Evolutionary conservation across 306 rosid species (phyloP).

Genomic region (Vicia villosa): DNA sequence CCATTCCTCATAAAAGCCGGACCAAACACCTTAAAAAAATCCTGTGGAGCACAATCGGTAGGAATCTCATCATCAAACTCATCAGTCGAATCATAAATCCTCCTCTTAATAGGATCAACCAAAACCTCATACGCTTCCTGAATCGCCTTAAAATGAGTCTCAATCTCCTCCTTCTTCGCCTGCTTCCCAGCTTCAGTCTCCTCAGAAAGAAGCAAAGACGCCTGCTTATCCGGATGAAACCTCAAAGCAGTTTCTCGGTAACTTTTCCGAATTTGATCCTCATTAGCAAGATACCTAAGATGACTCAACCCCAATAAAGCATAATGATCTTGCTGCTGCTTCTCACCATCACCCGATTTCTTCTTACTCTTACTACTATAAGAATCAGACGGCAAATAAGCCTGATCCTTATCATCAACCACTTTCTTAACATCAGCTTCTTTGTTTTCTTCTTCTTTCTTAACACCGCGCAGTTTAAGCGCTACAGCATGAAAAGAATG

Average conservation of each 20-base stretch:
- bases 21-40: constrained; percentile 91
- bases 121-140: constrained; percentile 92
- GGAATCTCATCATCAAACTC: constrained; percentile 98
- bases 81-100: constrained; percentile 96
- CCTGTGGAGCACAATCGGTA: constrained; percentile 88
- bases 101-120: constrained; percentile 79
- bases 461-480: constrained; percentile 68
- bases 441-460: constrained; percentile 41
- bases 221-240: constrained; percentile 96
- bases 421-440: constrained; percentile 53
- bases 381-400: constrained; percentile 68
- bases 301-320: constrained; percentile 87
- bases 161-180: constrained; percentile 88
- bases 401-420: constrained; percentile 64
- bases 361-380: constrained; percentile 89
- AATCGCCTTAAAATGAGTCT: constrained; percentile 80
- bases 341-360: constrained; percentile 70
- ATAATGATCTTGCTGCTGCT: constrained; percentile 88
- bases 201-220: constrained; percentile 82
- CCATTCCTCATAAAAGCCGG: constrained; percentile 97
- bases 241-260: constrained; percentile 95
- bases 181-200: constrained; percentile 79
- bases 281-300: constrained; percentile 92
- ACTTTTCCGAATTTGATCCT: constrained; percentile 89
- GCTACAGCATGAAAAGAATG: constrained; percentile 82